phyloP scores from a whole-genome alignment of 1,139 yeast genomes.

The Taphrina wiesneri region DNA sequence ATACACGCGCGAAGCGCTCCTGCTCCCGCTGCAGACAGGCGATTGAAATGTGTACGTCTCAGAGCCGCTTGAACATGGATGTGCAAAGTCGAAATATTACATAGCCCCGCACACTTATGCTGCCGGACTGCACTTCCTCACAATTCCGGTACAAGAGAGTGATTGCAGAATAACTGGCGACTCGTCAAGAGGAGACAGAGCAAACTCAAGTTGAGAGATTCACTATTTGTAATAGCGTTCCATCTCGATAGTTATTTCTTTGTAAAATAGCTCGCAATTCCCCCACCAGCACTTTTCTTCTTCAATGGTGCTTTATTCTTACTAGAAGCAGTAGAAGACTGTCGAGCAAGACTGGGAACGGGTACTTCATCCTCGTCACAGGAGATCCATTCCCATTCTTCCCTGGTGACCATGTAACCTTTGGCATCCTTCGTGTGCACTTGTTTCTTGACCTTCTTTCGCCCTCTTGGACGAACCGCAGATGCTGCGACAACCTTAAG shows the following conservation, averaged over 20 bases:
- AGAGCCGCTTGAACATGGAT: too few relatives aligned
- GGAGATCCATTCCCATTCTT: slow-evolving; percentile 35
- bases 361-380: slow-evolving; percentile 34
- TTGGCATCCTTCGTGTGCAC: slow-evolving; percentile 37
- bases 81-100: too few relatives aligned
- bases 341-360: neutral
- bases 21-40: too few relatives aligned
- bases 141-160: too few relatives aligned
- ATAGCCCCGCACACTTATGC: too few relatives aligned
- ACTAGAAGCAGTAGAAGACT: neutral
- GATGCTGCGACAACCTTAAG: neutral
- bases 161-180: too few relatives aligned
- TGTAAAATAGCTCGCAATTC: slow-evolving; percentile 16
- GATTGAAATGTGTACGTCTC: too few relatives aligned
- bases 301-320: neutral
- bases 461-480: neutral
- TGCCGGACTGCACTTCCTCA: too few relatives aligned
- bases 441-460: slow-evolving; percentile 38
- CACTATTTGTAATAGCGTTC: too few relatives aligned
- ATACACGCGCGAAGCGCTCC: too few relatives aligned
- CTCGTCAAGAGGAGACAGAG: too few relatives aligned
- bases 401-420: slow-evolving; percentile 36
- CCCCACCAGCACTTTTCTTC: slow-evolving; percentile 6
- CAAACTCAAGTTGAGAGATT: too few relatives aligned
- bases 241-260: slow-evolving; percentile 20